phyloP scores from a whole-genome alignment of 1,139 yeast species.

The Saccharomyces pastorianus region DNA sequence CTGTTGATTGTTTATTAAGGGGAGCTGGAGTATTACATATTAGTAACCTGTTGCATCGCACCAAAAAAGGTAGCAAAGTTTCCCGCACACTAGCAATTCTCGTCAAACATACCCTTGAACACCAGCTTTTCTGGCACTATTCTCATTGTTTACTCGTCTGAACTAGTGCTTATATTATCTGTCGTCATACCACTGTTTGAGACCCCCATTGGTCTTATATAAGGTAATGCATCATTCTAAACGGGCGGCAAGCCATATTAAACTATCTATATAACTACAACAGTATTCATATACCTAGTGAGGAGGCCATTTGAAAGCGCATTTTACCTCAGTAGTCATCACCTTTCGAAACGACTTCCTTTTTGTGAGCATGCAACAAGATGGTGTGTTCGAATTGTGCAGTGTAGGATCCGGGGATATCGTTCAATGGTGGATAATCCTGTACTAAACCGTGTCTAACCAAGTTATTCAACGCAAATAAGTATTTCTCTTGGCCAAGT shows the following conservation, averaged over 20 bases:
- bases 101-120: background rate
- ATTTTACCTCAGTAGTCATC: slow-evolving; percentile 63
- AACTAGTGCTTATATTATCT: background rate
- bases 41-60: background rate
- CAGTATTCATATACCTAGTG: background rate
- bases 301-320: background rate
- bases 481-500: slow-evolving; percentile 83
- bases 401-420: slow-evolving; percentile 76
- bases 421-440: slow-evolving; percentile 95
- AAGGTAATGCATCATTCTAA: background rate
- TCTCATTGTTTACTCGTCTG: background rate
- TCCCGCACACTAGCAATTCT: background rate
- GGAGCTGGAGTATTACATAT: slow-evolving; percentile 37
- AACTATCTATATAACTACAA: background rate
- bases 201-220: background rate
- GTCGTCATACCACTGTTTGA: background rate
- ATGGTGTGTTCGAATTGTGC: slow-evolving; percentile 96
- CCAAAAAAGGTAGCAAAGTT: background rate
- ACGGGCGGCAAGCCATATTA: background rate
- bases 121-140: background rate
- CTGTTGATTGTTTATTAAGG: slow-evolving; percentile 62
- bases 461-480: slow-evolving; percentile 78
- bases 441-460: slow-evolving; percentile 81
- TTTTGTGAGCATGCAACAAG: slow-evolving; percentile 78
- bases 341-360: slow-evolving; percentile 92